These are phyloP conservation scores for Leishmania guyanensis DNA, from an alignment of 208 protist genomes.

Conservation along the genomic window DNA sequence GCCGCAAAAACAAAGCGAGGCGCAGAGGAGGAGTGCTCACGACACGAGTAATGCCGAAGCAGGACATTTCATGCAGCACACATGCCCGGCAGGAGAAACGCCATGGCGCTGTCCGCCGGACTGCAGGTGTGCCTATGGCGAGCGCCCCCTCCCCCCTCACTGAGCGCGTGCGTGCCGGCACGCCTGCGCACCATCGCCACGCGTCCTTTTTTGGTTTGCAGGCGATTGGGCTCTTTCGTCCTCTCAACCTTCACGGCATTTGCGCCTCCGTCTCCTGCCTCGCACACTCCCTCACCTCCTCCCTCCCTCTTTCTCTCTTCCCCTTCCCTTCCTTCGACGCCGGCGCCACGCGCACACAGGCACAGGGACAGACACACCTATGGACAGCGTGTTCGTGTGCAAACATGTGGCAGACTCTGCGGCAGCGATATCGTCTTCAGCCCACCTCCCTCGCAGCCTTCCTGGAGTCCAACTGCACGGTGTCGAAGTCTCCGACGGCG, in stretches of 20 bases:
- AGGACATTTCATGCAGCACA: neutral
- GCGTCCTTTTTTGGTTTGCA: no score
- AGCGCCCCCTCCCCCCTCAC: neutral
- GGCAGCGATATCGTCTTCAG: neutral
- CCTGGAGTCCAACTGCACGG: constrained; percentile 4
- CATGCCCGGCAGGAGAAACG: neutral
- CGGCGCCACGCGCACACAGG: neutral
- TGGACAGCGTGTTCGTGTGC: neutral
- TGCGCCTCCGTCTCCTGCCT: no score
- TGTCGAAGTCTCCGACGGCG: constrained; percentile 1
- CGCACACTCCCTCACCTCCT: neutral
- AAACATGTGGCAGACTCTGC: constrained; percentile 10
- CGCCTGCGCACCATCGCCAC: neutral
- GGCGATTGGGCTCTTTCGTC: no score
- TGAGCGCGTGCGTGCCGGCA: neutral
- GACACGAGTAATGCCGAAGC: neutral
- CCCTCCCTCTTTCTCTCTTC: neutral
- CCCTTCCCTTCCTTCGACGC: neutral
- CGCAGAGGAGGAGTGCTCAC: neutral
- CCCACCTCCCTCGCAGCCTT: constrained; percentile 2
- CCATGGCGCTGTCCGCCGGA: neutral
- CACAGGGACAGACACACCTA: neutral
- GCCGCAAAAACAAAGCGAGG: neutral
- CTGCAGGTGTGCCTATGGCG: neutral
- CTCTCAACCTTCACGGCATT: no score